Base-by-base conservation (phyloP, 306 rosid genomes). In the Rubus idaeus region DNA sequence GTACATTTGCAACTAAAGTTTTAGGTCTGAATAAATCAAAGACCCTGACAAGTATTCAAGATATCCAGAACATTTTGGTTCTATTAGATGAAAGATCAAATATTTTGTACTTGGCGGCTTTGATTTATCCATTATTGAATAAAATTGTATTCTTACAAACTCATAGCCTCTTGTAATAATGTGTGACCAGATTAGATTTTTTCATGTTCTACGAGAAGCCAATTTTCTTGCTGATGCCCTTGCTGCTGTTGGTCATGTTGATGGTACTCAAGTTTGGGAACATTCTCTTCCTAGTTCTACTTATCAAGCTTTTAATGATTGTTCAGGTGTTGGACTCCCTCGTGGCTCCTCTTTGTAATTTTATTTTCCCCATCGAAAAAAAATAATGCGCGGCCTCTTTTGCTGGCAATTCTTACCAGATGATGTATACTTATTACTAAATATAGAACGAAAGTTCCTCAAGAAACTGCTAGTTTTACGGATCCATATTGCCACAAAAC, bases 11-110 rank as follows among this genome's bases (percentile, higher is more conserved):
- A 78, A 44, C 71, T 61, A 17, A 13, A 60, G 70, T 53, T 71
- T 52, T 37, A 53, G 76, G 70, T 60, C 44, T 18, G 56, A 77
- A 77, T 77, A 68, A 77, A 77, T 18, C 26, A 40, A 46, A 68
- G 62, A 47, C 46, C 46, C 13, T 44, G 68, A 12, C 68, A 13
- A 63, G 50, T 56, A 70, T 58, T 56, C 39, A 42, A 64, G 74
- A 68, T 53, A 37, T 53, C 44, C 55, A 16, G 47, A 40, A 57
- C 60, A 37, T 46, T 67, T 49, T 51, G 74, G 55, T 65, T 53
- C 44, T 51, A 55, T 30, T 56, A 10, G 2, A 56, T 77, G 68
- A 68, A 56, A 18, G 61, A 57, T 37, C 11, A 77, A 77, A 44
- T 1, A 13, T 21, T 23, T 10, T 67, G 66, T 13, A 52, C 23